These are phyloP conservation scores for Persicaria maculosa DNA, from an alignment of 148 eudicot genomes.

Conservation along the genomic window DNA sequence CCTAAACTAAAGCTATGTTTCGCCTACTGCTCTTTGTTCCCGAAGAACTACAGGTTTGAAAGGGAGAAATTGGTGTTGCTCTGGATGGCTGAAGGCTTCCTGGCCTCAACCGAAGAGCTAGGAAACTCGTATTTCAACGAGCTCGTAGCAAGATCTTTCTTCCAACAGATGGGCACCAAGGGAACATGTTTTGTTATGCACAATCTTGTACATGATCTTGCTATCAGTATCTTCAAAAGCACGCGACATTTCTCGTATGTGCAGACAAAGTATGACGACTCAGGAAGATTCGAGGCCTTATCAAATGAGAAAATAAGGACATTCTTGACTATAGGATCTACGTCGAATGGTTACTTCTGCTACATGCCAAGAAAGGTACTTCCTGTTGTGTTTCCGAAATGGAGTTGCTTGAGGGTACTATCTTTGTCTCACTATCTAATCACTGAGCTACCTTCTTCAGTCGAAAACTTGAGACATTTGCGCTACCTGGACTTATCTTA, in stretches of 20 bases:
- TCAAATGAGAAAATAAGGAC: slow-evolving; percentile 14
- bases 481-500: slow-evolving; percentile 16
- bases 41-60: slow-evolving; percentile 20
- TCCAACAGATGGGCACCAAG: slow-evolving; percentile 2
- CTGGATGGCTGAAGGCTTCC: slow-evolving; percentile 35
- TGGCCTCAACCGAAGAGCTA: slow-evolving; percentile 16
- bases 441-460: background rate
- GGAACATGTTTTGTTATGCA: slow-evolving; percentile 17
- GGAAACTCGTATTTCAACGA: slow-evolving; percentile 20
- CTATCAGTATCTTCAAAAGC: slow-evolving; percentile 3
- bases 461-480: slow-evolving; percentile 15
- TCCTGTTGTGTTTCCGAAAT: slow-evolving; percentile 1
- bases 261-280: background rate
- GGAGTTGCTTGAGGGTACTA: slow-evolving; percentile 13
- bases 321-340: slow-evolving; percentile 14
- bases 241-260: slow-evolving; percentile 12
- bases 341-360: background rate
- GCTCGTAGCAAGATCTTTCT: slow-evolving; percentile 23
- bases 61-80: slow-evolving; percentile 20
- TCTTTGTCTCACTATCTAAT: slow-evolving; percentile 9
- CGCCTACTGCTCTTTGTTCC: slow-evolving; percentile 29
- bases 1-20: slow-evolving; percentile 30
- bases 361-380: slow-evolving; percentile 11
- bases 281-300: background rate
- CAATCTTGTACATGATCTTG: slow-evolving; percentile 22